Conservation (phyloP, 495 filamentous ascomycete genomes). For the Talaromyces nanjingensis region DNA sequence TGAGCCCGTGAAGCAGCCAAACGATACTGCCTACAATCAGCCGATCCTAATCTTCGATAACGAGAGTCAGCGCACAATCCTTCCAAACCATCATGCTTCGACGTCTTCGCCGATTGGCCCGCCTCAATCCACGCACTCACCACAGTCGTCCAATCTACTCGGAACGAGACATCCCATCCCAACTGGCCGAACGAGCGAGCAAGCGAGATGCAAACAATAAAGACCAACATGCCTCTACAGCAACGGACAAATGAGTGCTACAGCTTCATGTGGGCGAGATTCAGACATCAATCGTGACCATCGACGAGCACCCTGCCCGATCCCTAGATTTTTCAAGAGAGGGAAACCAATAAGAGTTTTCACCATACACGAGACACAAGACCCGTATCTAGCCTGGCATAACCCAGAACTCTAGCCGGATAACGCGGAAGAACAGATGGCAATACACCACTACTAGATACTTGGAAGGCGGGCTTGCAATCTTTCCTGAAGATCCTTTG, state of each 20-base stretch:
- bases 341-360: background rate
- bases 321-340: background rate
- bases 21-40: background rate
- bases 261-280: background rate
- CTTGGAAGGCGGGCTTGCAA: background rate
- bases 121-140: background rate
- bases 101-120: background rate
- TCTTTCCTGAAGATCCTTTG: background rate
- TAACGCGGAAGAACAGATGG: background rate
- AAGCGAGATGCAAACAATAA: background rate
- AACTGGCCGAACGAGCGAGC: background rate
- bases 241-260: background rate
- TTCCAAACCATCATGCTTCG: background rate
- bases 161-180: background rate
- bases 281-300: background rate
- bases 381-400: background rate
- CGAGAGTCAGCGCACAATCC: background rate
- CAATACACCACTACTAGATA: background rate
- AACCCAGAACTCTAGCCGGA: background rate
- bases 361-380: background rate
- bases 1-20: background rate
- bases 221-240: background rate
- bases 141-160: background rate
- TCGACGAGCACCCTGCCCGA: background rate
- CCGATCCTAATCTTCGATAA: background rate